Evolutionary conservation across 2,329 filamentous ascomycete species (phyloP).

Genomic region (Talaromyces verruculosus): DNA sequence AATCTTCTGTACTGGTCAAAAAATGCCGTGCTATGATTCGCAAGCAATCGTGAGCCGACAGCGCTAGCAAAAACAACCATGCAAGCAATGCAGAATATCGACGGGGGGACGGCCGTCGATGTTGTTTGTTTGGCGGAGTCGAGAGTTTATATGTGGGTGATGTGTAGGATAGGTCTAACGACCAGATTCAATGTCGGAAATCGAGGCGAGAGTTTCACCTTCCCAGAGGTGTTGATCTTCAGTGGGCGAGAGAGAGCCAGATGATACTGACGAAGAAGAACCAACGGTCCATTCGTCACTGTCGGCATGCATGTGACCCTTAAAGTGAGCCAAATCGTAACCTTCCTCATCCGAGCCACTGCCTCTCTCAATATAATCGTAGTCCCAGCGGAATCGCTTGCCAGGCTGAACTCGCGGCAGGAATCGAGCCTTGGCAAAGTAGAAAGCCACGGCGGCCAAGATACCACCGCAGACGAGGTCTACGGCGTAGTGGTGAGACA

Average conservation of each 20-base stretch:
- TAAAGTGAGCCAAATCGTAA: constrained; percentile 58
- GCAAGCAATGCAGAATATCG: constrained; percentile 18
- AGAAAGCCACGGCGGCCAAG: constrained; percentile 74
- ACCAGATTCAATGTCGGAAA: constrained; percentile 42
- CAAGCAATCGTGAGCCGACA: constrained; percentile 16
- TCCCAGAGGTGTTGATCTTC: constrained; percentile 57
- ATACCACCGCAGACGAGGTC: constrained; percentile 86
- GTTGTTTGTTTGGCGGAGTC: constrained; percentile 19
- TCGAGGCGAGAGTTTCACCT: constrained; percentile 40
- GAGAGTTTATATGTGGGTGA: constrained; percentile 18
- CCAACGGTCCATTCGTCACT: constrained; percentile 90
- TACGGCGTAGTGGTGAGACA: constrained; percentile 95
- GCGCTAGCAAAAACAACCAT: constrained; percentile 25
- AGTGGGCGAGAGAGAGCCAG: constrained; percentile 61
- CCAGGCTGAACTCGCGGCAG: constrained; percentile 78
- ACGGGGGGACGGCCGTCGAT: constrained; percentile 24
- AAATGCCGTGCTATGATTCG: constrained; percentile 28
- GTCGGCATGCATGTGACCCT: constrained; percentile 60
- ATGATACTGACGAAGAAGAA: constrained; percentile 74
- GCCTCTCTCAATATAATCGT: constrained; percentile 87
- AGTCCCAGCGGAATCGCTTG: constrained; percentile 90
- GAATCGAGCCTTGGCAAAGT: constrained; percentile 75
- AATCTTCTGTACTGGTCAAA: constrained; percentile 39
- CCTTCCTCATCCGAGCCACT: constrained; percentile 56
- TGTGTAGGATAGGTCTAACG: constrained; percentile 30